Percentiles rank a stretch among this genome's conserved stretches.
Conservation (phyloP, 306 rosid genomes). For the Prunus armeniaca region DNA sequence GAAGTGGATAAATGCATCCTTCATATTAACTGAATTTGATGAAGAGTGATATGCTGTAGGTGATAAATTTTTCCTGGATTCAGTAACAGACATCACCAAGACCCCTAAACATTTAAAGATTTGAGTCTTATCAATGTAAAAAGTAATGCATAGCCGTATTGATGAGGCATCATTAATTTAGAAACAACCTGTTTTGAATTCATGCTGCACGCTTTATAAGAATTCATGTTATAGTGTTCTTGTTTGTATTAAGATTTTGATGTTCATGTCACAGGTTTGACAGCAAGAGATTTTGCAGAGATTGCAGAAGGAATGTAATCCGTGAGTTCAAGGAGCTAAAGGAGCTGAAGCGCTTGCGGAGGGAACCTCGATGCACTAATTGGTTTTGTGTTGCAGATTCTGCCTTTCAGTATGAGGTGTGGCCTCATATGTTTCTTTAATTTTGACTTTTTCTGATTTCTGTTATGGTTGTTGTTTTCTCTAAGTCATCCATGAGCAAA, state of each 20-base stretch:
- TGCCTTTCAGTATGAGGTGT: conserved; percentile 93
- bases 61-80: no score
- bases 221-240: conserved; percentile 12
- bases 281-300: conserved; percentile 99
- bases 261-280: conserved; percentile 75
- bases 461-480: conserved; percentile 28
- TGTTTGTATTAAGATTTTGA: conserved; percentile 26
- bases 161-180: not conserved
- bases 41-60: not conserved
- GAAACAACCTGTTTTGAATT: not conserved
- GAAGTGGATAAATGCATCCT: conserved; percentile 10
- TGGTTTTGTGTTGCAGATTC: conserved; percentile 99
- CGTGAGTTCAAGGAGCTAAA: conserved; percentile 98
- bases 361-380: conserved; percentile 94
- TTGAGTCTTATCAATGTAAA: not conserved
- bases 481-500: conserved; percentile 3
- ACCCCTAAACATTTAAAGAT: not conserved
- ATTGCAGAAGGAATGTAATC: conserved; percentile 97
- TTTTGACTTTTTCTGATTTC: conserved; percentile 4
- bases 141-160: not conserved
- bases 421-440: conserved; percentile 31
- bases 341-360: conserved; percentile 89
- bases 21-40: not conserved
- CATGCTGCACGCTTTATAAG: not conserved
- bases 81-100: not conserved